Evolutionary conservation across 164 flowering plant genomes (phyloP).

Genomic region (Chimonanthus salicifolius): DNA sequence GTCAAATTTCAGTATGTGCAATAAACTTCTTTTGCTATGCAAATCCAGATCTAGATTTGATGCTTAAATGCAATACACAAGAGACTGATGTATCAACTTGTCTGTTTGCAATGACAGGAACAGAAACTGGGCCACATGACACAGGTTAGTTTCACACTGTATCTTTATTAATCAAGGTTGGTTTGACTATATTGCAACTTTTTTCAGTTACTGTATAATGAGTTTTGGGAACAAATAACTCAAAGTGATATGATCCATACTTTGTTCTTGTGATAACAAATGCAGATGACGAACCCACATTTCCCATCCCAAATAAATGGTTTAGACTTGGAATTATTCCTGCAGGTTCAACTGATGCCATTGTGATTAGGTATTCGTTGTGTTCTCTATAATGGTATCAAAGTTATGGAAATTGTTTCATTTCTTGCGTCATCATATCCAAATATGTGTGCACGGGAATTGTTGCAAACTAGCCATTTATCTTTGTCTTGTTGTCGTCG

Average conservation of each 20-base stretch:
- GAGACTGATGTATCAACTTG: constrained; percentile 15
- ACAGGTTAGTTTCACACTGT: constrained; percentile 36
- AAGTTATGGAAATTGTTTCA: no score
- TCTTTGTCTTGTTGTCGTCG: no score
- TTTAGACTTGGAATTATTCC: constrained; percentile 91
- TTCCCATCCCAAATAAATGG: constrained; percentile 39
- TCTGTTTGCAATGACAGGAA: constrained; percentile 34
- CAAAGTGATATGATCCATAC: not conserved
- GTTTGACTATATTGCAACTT: not conserved
- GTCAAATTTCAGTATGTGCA: constrained; percentile 38
- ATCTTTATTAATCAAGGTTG: constrained; percentile 5
- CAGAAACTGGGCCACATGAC: constrained; percentile 22
- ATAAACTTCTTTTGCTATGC: not conserved
- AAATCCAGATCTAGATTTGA: constrained; percentile 10
- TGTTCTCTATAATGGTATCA: not conserved
- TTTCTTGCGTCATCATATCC: no score
- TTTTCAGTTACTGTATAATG: not conserved
- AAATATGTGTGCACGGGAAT: no score
- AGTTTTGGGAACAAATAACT: not conserved
- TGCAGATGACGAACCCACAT: constrained; percentile 40
- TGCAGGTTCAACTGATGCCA: constrained; percentile 98
- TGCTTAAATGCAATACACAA: constrained; percentile 6
- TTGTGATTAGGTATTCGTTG: constrained; percentile 74
- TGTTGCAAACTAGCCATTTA: no score
- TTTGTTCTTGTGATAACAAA: constrained; percentile 15